A percentile compares a stretch with the other conserved stretches of the same genome.
These are phyloP conservation scores for Fusarium domesticum DNA, from an alignment of 2,329 filamentous ascomycete genomes.

Conservation along the genomic window DNA sequence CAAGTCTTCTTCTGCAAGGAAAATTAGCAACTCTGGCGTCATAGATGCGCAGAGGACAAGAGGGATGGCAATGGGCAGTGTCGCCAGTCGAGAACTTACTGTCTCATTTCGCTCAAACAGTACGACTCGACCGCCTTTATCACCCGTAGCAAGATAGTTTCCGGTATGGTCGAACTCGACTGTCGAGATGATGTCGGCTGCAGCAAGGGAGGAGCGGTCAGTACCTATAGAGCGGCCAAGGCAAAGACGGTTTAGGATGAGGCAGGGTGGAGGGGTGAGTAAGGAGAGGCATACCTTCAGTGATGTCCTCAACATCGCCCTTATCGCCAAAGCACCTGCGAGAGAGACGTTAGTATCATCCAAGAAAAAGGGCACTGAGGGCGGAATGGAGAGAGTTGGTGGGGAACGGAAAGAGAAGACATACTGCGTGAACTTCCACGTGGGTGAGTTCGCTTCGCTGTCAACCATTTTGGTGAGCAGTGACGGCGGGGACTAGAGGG, in stretches of 20 bases:
- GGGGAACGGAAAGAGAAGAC: constrained; percentile 35
- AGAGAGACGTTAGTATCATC: constrained; percentile 19
- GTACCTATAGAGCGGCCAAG: constrained; percentile 10
- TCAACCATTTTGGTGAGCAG: constrained; percentile 79
- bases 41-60: constrained; percentile 1
- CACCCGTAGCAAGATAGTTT: constrained; percentile 85
- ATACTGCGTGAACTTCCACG: constrained; percentile 99
- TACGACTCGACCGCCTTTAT: constrained; percentile 82
- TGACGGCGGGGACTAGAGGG: constrained; percentile 29
- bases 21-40: constrained; percentile 12
- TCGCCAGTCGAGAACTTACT: constrained; percentile 49
- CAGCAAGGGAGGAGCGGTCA: constrained; percentile 26
- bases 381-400: not conserved
- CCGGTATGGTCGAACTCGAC: constrained; percentile 89
- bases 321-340: constrained; percentile 97
- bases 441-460: constrained; percentile 88
- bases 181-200: constrained; percentile 87
- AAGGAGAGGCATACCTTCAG: constrained; percentile 66
- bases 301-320: constrained; percentile 98
- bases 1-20: constrained; percentile 89
- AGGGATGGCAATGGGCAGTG: not conserved
- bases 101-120: constrained; percentile 94
- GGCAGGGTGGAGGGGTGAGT: constrained; percentile 9
- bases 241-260: not conserved
- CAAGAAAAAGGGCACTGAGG: constrained; percentile 3